Evolutionary conservation across 441 rosid genomes (phyloP).

Genomic region (Theobroma grandiflorum): DNA sequence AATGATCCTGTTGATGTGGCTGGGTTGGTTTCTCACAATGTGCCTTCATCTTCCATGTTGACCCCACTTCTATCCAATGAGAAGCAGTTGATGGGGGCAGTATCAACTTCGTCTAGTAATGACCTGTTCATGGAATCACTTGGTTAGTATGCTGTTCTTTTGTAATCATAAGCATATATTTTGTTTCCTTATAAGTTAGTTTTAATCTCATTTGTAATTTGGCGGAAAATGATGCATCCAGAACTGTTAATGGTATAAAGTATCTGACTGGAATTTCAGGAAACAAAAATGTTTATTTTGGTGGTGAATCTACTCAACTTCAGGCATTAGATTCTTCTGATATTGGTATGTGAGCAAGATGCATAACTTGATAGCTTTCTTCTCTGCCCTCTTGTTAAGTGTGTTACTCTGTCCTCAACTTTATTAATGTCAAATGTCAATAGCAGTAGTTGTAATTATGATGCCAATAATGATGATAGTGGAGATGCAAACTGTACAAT

Average conservation of each 20-base stretch:
- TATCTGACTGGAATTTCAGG: conserved; percentile 16
- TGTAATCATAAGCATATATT: conserved; percentile 12
- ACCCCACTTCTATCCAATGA: conserved; percentile 30
- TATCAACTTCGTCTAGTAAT: conserved; percentile 36
- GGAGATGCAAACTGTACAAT: not conserved
- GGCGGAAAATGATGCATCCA: conserved; percentile 26
- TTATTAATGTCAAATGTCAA: not conserved
- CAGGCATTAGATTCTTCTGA: conserved; percentile 1
- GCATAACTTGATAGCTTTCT: conserved; percentile 3
- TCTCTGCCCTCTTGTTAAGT: not conserved
- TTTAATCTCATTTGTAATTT: conserved; percentile 25
- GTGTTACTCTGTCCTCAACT: not conserved
- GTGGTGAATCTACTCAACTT: conserved; percentile 20
- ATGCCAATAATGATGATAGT: not conserved
- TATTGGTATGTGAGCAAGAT: conserved; percentile 8
- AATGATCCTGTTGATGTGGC: conserved; percentile 25
- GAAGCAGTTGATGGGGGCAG: conserved; percentile 32
- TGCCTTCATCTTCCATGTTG: conserved; percentile 19
- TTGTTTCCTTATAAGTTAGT: conserved; percentile 18
- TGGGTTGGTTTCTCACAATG: conserved; percentile 35
- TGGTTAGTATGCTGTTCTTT: conserved; percentile 48
- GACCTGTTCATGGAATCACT: conserved; percentile 33
- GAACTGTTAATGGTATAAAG: conserved; percentile 6
- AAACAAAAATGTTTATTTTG: conserved; percentile 18
- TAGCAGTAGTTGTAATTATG: conserved; percentile 1